A percentile compares a stretch with the other conserved stretches of the same genome.
phyloP scores from a whole-genome alignment of 2,329 filamentous ascomycete genomes.

The Colletotrichum tamarilloi region DNA sequence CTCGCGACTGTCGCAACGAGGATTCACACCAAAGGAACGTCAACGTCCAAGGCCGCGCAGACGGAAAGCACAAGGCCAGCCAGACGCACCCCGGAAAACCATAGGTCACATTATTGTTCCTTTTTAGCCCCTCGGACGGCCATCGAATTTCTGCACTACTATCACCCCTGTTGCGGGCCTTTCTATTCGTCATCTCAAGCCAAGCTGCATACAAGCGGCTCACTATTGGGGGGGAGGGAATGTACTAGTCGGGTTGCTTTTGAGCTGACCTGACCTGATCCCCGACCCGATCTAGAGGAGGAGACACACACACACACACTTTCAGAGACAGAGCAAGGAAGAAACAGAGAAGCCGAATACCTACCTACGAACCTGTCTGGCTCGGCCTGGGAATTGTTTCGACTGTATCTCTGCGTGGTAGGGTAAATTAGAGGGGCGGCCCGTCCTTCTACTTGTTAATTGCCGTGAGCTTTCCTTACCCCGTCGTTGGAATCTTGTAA shows the following conservation, averaged over 20 bases:
- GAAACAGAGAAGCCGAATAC: not conserved
- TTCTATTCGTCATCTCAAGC: constrained; percentile 10
- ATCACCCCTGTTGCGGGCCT: not conserved
- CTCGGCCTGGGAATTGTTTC: too few species aligned
- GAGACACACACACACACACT: not conserved
- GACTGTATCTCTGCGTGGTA: too few species aligned
- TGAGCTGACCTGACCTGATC: not conserved
- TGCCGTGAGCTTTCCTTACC: not conserved
- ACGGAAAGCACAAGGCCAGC: constrained; percentile 6
- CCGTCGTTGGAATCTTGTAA: not conserved
- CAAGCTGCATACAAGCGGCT: constrained; percentile 6
- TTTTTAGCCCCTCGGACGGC: constrained; percentile 15
- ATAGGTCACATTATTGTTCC: constrained; percentile 18
- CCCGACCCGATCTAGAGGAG: not conserved
- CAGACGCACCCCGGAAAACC: constrained; percentile 33
- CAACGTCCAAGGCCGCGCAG: not conserved
- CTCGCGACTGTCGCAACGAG: not conserved
- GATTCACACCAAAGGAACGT: not conserved
- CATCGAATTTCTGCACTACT: constrained; percentile 28
- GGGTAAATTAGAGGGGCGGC: not conserved
- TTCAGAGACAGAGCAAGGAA: not conserved
- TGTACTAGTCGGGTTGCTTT: not conserved
- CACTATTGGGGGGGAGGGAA: not conserved
- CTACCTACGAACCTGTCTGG: not conserved
- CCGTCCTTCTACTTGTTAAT: constrained; percentile 12